Base-by-base conservation (phyloP, 352 stramenopile genomes). In the Achlya hypogyna region DNA sequence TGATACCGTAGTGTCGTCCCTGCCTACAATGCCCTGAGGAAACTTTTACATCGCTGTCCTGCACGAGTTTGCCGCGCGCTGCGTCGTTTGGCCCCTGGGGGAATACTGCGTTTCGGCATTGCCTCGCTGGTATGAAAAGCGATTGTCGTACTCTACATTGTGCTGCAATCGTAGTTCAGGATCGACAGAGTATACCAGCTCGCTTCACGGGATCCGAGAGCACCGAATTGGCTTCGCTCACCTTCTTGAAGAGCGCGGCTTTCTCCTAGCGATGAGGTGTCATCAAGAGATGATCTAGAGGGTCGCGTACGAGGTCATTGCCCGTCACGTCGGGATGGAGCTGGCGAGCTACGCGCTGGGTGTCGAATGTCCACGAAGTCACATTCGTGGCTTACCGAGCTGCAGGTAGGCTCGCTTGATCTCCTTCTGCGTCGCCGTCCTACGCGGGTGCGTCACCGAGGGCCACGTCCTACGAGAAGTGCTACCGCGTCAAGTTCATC, bases 261-360 rank as follows among this genome's bases (percentile, higher is more conserved):
- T 93, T 93, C 54, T 77, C 70, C 77, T 86, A 67, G n/a, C 9
- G 2, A 34, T 16, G 10, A 70, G 18, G 40, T 0, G 20, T 6
- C 10, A 51, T 9, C 18, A 20, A 12, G 38, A 28, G 6, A 31
- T 9, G 43, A 38, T 53, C 16, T 29, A 56, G 5, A 38, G 14
- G 53, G 18, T 67, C 42, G 22, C 68, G 28, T 29, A 82, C 78
- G 60, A 74, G 60, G 49, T 94, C 86, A 63, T 92, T 91, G 52
- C 81, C 82, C 1, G 82, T 94, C 34, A 88, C 84, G 58, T 94
- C 86, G n/a, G 86, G 86, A 82, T 93, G 86, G 65, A 94, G 74
- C 27, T 78, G 78, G 71, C 91, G 91, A 51, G 86, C 85, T 87
- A 62, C 22, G 68, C 42, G 9, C 47, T 0, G 3, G 28, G 9